Base-by-base conservation (phyloP, 2,329 filamentous ascomycete genomes). In the Bipolaris sorokiniana region DNA sequence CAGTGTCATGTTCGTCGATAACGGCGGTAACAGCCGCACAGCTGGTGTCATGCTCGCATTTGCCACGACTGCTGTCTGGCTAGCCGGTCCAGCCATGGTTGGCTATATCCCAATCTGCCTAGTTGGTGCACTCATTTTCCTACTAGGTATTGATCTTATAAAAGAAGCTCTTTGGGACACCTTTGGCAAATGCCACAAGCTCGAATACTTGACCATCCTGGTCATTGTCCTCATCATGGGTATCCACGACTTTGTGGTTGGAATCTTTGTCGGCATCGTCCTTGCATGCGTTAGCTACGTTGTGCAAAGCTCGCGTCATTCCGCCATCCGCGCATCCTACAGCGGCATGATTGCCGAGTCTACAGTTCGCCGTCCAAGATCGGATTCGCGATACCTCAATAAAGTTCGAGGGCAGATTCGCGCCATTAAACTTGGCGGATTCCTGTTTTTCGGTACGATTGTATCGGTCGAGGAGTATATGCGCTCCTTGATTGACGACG, bases 401-500 rank as follows among this genome's bases (percentile, higher is more conserved):
- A 85, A 94, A 63, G 93, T 95, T 15, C 93, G 94, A 3, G 85
- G 86, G 31, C 95, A 99, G 73, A 95, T 96, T 33, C 90, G 91
- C 56, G 88, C 98, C 48, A 90, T 96, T 69, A 98, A 98, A 76
- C 84, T 99, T 15, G 89, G 90, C 0, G 94, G 95, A 0, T 98
- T 94, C 71, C 85, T 99, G n/a, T 99, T 99, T 81, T 99, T 99
- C 66, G 95, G 95, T 15, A 98, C 93, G 2, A 97, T 99, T 63
- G 94, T 97, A 51, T 92, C 91, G 46, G 94, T 99, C 0, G 95
- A 99, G 76, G 90, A 91, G 61, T 90, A 90, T 62, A 93, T 98
- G 59, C 86, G 93, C 20, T 86, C 83, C 3, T 80, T 98, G 31
- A 88, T 98, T 45, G 88, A 93, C 26, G 92, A 96, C 28, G 88